phyloP scores from a whole-genome alignment of 371 early-diverging fungal genomes.

The Zancudomyces culisetae region DNA sequence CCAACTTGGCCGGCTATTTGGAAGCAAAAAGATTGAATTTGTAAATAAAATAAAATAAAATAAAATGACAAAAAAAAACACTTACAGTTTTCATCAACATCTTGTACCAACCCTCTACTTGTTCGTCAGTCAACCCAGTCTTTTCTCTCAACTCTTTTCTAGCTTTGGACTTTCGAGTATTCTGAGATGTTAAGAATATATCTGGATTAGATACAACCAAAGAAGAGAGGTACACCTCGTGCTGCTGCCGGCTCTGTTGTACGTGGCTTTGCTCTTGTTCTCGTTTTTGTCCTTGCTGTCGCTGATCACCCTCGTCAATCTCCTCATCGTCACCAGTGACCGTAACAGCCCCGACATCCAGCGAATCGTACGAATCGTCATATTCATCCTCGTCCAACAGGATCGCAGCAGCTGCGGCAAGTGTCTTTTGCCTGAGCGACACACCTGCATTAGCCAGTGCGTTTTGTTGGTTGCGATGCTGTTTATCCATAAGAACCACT shows the following conservation, averaged over 20 bases:
- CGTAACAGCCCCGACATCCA: background rate
- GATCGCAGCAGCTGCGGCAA: constrained; percentile 32
- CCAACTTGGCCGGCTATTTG: background rate
- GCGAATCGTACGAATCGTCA: constrained; percentile 75
- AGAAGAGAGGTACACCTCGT: background rate
- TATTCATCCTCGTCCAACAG: constrained; percentile 61
- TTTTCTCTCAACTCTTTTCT: constrained; percentile 24
- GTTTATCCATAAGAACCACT: constrained; percentile 50
- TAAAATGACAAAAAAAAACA: background rate
- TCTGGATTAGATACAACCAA: background rate
- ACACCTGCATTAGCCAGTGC: background rate
- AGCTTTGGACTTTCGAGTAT: background rate
- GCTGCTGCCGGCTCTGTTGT: background rate
- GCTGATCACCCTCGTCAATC: background rate
- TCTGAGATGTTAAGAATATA: constrained; percentile 11
- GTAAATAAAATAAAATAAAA: background rate
- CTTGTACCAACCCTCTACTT: constrained; percentile 79
- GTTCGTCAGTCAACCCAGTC: constrained; percentile 73
- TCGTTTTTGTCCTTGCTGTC: background rate
- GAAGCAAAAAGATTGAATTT: background rate
- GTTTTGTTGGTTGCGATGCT: constrained; percentile 12
- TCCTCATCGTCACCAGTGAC: constrained; percentile 35
- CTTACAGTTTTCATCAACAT: constrained; percentile 67
- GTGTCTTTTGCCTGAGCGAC: constrained; percentile 8
- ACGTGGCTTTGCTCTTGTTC: background rate